phyloP scores from a whole-genome alignment of 2,329 filamentous ascomycete species.

The Lasiodiplodia gonubiensis region DNA sequence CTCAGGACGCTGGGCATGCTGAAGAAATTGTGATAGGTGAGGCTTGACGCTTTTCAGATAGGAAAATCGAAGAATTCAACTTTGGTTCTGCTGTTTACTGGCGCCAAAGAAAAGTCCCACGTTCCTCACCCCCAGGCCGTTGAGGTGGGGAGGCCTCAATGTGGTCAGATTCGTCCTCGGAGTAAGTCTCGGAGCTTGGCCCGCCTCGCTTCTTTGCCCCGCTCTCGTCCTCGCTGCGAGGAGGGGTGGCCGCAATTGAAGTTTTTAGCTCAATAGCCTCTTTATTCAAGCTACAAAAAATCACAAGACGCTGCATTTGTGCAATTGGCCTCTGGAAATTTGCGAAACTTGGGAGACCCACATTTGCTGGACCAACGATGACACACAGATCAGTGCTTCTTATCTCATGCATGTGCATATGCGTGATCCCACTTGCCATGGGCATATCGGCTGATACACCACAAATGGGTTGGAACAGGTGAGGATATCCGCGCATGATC shows the following conservation, averaged over 20 bases:
- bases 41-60: background rate
- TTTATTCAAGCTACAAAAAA: too few relatives aligned
- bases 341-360: background rate
- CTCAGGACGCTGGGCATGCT: background rate
- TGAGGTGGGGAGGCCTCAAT: background rate
- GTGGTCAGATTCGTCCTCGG: background rate
- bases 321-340: background rate
- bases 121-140: background rate
- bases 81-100: background rate
- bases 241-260: background rate
- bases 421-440: background rate
- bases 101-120: background rate
- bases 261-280: background rate
- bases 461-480: conserved; percentile 16
- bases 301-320: too few relatives aligned
- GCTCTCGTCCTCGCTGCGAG: background rate
- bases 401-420: background rate
- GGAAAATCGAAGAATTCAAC: background rate
- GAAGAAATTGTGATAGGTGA: background rate
- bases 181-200: background rate
- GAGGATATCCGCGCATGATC: background rate
- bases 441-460: background rate
- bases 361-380: background rate
- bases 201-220: background rate
- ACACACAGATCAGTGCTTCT: background rate